Evolutionary conservation across 495 filamentous ascomycete genomes (phyloP).

Genomic region (Penicillium egyptiacum): DNA sequence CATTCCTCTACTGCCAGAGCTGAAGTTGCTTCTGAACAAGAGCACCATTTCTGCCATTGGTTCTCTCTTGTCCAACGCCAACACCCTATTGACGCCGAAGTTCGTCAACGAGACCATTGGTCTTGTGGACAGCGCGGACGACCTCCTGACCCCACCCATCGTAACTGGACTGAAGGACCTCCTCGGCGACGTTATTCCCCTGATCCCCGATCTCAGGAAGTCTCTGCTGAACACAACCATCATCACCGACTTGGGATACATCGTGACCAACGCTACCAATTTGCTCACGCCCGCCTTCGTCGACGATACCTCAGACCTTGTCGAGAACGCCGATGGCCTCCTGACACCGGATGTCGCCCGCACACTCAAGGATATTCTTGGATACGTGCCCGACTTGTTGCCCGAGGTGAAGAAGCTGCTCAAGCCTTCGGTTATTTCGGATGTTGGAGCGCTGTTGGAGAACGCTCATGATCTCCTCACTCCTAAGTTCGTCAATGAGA

Average conservation of each 20-base stretch:
- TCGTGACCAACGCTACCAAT: slow-evolving; percentile 38
- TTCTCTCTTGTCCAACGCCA: slow-evolving; percentile 41
- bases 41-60: slow-evolving; percentile 26
- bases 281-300: slow-evolving; percentile 40
- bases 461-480: slow-evolving; percentile 47
- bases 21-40: slow-evolving; percentile 23
- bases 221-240: slow-evolving; percentile 37
- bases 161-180: slow-evolving; percentile 31
- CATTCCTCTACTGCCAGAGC: slow-evolving; percentile 25
- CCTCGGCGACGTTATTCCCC: slow-evolving; percentile 34
- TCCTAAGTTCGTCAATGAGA: slow-evolving; percentile 43
- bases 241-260: slow-evolving; percentile 35
- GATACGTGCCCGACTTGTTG: slow-evolving; percentile 27
- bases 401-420: slow-evolving; percentile 36
- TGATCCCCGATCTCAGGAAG: slow-evolving; percentile 25
- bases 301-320: slow-evolving; percentile 30
- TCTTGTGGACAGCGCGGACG: slow-evolving; percentile 41
- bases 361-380: slow-evolving; percentile 37
- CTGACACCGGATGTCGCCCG: slow-evolving; percentile 35
- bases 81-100: slow-evolving; percentile 37
- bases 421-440: slow-evolving; percentile 34
- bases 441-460: slow-evolving; percentile 39
- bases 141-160: slow-evolving; percentile 36
- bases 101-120: slow-evolving; percentile 43
- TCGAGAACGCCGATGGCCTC: slow-evolving; percentile 38